Percentiles rank a stretch among this genome's conserved stretches.
phyloP scores from a whole-genome alignment of 2,329 filamentous ascomycete species.

The Colletotrichum sublineola region DNA sequence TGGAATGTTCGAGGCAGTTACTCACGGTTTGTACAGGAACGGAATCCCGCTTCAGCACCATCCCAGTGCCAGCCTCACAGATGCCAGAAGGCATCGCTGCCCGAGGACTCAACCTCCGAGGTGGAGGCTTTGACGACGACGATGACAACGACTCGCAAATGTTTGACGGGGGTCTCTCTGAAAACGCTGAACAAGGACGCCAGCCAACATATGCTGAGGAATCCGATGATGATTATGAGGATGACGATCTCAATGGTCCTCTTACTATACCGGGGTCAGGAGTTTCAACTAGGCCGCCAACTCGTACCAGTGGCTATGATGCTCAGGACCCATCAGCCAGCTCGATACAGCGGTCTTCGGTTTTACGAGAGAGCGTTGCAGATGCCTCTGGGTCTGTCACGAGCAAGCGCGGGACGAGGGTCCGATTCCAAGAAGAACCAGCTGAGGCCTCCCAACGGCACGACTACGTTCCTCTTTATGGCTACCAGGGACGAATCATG shows the following conservation, averaged over 20 bases:
- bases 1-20: neutral
- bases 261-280: neutral
- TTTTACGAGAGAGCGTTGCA: too few species aligned
- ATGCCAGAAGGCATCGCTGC: conserved; percentile 4
- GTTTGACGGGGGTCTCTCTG: neutral
- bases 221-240: neutral
- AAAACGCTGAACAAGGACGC: neutral
- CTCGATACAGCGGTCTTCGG: neutral
- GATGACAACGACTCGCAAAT: conserved; percentile 19
- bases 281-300: neutral
- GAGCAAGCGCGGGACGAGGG: neutral
- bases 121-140: conserved; percentile 17
- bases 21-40: conserved; percentile 40
- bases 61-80: conserved; percentile 30
- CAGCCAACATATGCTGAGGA: neutral
- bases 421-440: neutral
- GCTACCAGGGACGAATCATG: conserved; percentile 51
- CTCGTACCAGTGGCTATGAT: neutral
- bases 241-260: neutral
- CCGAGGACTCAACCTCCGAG: conserved; percentile 27
- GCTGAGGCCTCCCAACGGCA: neutral
- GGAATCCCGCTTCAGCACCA: conserved; percentile 23
- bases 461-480: conserved; percentile 42
- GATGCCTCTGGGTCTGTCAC: neutral
- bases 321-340: neutral